phyloP scores from a whole-genome alignment of 2,329 filamentous ascomycete species.

The Neopestalotiopsis sp. region DNA sequence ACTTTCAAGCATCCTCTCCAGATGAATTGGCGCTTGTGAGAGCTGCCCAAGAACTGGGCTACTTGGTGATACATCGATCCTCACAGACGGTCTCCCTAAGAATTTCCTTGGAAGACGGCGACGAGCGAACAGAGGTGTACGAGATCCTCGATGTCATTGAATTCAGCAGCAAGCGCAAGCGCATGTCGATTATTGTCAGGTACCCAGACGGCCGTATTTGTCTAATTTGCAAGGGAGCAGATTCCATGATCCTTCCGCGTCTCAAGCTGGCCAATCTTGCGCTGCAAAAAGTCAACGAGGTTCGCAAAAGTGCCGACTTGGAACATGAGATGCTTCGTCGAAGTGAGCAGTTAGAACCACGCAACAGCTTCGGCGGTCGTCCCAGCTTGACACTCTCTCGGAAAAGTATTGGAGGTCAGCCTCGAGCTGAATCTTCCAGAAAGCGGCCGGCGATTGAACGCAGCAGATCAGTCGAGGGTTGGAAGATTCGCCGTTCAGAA shows the following conservation, averaged over 20 bases:
- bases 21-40: constrained; percentile 87
- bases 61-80: constrained; percentile 75
- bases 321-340: constrained; percentile 62
- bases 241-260: constrained; percentile 80
- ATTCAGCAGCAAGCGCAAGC: constrained; percentile 86
- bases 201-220: constrained; percentile 83
- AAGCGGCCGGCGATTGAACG: constrained; percentile 32
- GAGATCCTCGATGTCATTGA: constrained; percentile 87
- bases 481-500: constrained; percentile 39
- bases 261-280: constrained; percentile 78
- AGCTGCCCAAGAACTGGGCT: constrained; percentile 86
- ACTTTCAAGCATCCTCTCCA: constrained; percentile 87
- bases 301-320: constrained; percentile 66
- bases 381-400: constrained; percentile 55
- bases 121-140: constrained; percentile 65
- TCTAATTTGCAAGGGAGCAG: constrained; percentile 89
- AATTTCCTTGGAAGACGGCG: constrained; percentile 43
- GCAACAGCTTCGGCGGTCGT: constrained; percentile 61
- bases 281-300: constrained; percentile 72
- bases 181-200: constrained; percentile 89
- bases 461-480: constrained; percentile 35
- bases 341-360: constrained; percentile 60
- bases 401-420: constrained; percentile 42
- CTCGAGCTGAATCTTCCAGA: constrained; percentile 30
- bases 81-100: constrained; percentile 68